Evolutionary conservation across 2,329 filamentous ascomycete species (phyloP).

Genomic region (Colletotrichum sp.): DNA sequence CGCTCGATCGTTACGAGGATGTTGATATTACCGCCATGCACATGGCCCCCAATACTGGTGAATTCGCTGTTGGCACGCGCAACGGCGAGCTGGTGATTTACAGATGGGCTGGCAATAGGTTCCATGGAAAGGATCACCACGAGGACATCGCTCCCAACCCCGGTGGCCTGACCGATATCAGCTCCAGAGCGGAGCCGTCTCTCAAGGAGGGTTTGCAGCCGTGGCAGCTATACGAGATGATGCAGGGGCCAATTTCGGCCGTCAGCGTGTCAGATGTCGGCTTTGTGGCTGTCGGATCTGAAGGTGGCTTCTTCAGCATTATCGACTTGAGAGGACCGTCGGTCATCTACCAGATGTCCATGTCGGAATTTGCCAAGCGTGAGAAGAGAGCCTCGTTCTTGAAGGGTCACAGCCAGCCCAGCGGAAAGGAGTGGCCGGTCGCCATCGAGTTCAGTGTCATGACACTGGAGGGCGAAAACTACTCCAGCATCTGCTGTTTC

Average conservation of each 20-base stretch:
- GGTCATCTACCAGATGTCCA: slow-evolving; percentile 76
- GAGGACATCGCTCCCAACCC: slow-evolving; percentile 58
- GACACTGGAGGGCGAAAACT: slow-evolving; percentile 91
- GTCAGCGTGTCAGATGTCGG: slow-evolving; percentile 89
- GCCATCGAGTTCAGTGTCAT: slow-evolving; percentile 90
- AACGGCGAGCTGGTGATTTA: slow-evolving; percentile 88
- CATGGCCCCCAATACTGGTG: slow-evolving; percentile 79
- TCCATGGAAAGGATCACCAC: slow-evolving; percentile 65
- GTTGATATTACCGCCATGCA: slow-evolving; percentile 81
- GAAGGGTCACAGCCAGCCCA: slow-evolving; percentile 52
- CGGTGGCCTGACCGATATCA: slow-evolving; percentile 77
- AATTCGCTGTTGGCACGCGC: slow-evolving; percentile 81
- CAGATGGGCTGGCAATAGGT: slow-evolving; percentile 82
- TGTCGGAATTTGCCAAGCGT: slow-evolving; percentile 76
- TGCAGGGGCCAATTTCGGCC: slow-evolving; percentile 79
- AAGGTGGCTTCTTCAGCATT: slow-evolving; percentile 79
- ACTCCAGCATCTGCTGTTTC: slow-evolving; percentile 92
- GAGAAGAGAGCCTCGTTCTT: slow-evolving; percentile 79
- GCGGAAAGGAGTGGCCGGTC: slow-evolving; percentile 75
- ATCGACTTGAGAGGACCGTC: slow-evolving; percentile 88
- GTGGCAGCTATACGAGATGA: slow-evolving; percentile 79
- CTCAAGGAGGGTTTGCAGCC: slow-evolving; percentile 85
- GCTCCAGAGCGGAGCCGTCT: slow-evolving; percentile 69
- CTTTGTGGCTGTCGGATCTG: slow-evolving; percentile 86
- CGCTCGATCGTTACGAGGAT: slow-evolving; percentile 78